These are phyloP conservation scores for Xylariaceae sp. DNA, from an alignment of 2,329 filamentous ascomycete genomes.

Conservation along the genomic window DNA sequence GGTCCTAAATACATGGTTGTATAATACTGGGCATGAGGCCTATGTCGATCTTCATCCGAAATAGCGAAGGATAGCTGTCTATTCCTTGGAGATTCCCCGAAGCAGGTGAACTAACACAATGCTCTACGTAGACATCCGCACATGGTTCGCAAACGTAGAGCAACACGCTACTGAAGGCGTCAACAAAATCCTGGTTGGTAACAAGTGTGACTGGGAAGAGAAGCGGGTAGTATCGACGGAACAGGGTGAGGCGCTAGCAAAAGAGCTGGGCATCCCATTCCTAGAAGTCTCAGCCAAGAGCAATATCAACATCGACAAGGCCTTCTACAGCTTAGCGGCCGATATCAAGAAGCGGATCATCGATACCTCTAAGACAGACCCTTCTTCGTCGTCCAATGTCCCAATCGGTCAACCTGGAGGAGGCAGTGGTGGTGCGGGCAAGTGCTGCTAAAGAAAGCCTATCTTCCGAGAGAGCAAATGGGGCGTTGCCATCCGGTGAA, in stretches of 20 bases:
- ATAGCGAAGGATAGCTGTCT: no score
- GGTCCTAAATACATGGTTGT: no score
- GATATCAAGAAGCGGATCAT: conserved; percentile 99
- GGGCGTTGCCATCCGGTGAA: conserved; percentile 6
- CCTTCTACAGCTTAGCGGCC: conserved; percentile 91
- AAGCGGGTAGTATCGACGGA: conserved; percentile 94
- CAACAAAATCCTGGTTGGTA: conserved; percentile 99
- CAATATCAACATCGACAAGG: conserved; percentile 99
- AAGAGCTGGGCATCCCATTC: conserved; percentile 97
- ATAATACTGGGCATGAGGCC: no score
- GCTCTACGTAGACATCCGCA: conserved; percentile 80
- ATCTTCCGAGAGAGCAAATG: conserved; percentile 14
- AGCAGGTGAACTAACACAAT: conserved; percentile 17
- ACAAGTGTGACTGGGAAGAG: conserved; percentile 99
- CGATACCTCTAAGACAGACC: conserved; percentile 83
- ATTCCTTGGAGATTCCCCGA: neutral
- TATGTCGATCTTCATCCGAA: no score
- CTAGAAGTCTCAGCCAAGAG: conserved; percentile 98
- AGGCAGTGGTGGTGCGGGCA: conserved; percentile 63
- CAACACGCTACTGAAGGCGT: conserved; percentile 98
- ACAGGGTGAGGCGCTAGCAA: conserved; percentile 88
- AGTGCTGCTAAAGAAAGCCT: conserved; percentile 72
- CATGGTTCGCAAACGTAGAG: conserved; percentile 99
- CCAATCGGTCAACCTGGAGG: conserved; percentile 70
- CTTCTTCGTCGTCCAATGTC: conserved; percentile 62